Percentiles rank a stretch among this genome's conserved stretches.
Evolutionary conservation across 2,329 filamentous ascomycete species (phyloP).

Genomic region (Colletotrichum sidae): DNA sequence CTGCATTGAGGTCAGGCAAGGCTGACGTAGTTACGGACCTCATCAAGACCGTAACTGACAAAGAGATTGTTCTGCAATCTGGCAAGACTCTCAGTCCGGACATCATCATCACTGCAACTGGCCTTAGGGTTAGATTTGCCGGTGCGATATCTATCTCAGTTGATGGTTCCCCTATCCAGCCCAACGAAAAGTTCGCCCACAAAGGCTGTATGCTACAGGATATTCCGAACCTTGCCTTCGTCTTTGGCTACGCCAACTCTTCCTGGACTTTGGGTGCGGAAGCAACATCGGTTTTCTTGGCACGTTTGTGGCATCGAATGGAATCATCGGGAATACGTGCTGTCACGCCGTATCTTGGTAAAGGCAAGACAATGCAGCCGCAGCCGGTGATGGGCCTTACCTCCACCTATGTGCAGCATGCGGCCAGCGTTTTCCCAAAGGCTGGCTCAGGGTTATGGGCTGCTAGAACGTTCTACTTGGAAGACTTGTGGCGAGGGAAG

Average conservation of each 20-base stretch:
- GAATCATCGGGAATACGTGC: conserved; percentile 51
- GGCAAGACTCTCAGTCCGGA: conserved; percentile 64
- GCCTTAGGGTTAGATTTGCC: conserved; percentile 66
- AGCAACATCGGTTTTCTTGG: conserved; percentile 59
- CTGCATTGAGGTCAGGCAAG: conserved; percentile 51
- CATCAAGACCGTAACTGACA: conserved; percentile 58
- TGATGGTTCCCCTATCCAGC: conserved; percentile 59
- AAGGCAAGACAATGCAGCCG: conserved; percentile 47
- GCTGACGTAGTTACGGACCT: conserved; percentile 56
- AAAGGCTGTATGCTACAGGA: conserved; percentile 71
- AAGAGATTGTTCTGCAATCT: conserved; percentile 56
- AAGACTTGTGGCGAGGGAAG: conserved; percentile 22
- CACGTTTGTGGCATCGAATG: conserved; percentile 64
- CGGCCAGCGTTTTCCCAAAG: conserved; percentile 56
- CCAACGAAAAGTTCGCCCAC: conserved; percentile 65
- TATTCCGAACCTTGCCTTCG: conserved; percentile 69
- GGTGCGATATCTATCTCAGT: conserved; percentile 63
- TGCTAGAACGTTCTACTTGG: conserved; percentile 13
- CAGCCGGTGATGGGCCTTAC: conserved; percentile 56
- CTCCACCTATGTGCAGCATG: conserved; percentile 63
- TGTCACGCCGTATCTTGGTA: conserved; percentile 55
- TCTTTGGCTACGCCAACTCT: conserved; percentile 70
- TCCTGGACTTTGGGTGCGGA: conserved; percentile 74
- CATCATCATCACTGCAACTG: conserved; percentile 74
- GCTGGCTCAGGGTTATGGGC: conserved; percentile 51